Percentiles rank a stretch among this genome's conserved stretches.
phyloP scores from a whole-genome alignment of 2,329 filamentous ascomycete genomes.

The Dissoconium aciculare region DNA sequence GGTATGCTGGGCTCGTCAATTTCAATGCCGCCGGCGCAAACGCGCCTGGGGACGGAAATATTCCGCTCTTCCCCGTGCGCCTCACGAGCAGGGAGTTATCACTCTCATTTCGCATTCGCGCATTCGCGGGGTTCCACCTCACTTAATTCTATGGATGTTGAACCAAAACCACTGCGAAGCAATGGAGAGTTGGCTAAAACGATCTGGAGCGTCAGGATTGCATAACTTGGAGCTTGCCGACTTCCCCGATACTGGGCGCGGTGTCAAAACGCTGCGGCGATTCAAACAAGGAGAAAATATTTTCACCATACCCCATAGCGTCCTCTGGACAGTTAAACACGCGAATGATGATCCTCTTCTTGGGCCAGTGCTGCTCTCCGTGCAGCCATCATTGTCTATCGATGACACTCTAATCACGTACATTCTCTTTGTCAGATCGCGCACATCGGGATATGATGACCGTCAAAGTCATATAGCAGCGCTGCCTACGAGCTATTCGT shows the following conservation, averaged over 20 bases:
- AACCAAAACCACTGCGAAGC: too few species aligned
- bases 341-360: conserved; percentile 1
- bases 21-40: too few species aligned
- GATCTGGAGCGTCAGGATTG: conserved; percentile 1
- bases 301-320: conserved; percentile 1
- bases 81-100: too few species aligned
- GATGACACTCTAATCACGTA: conserved; percentile 1
- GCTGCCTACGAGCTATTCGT: not conserved
- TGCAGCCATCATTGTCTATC: not conserved
- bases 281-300: conserved; percentile 1
- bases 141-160: too few species aligned
- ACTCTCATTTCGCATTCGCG: too few species aligned
- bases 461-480: not conserved
- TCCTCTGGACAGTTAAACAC: conserved; percentile 1
- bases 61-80: too few species aligned
- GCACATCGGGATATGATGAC: not conserved
- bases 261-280: conserved; percentile 1
- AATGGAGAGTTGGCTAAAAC: conserved; percentile 1
- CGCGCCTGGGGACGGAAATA: too few species aligned
- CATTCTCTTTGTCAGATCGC: not conserved
- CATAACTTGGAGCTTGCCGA: conserved; percentile 1
- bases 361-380: not conserved
- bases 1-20: too few species aligned
- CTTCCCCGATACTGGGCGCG: conserved; percentile 1
- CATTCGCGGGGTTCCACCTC: too few species aligned